Base-by-base conservation (phyloP, 768 basidiomycete species). In the Pseudohyphozyma bogoriensis region DNA sequence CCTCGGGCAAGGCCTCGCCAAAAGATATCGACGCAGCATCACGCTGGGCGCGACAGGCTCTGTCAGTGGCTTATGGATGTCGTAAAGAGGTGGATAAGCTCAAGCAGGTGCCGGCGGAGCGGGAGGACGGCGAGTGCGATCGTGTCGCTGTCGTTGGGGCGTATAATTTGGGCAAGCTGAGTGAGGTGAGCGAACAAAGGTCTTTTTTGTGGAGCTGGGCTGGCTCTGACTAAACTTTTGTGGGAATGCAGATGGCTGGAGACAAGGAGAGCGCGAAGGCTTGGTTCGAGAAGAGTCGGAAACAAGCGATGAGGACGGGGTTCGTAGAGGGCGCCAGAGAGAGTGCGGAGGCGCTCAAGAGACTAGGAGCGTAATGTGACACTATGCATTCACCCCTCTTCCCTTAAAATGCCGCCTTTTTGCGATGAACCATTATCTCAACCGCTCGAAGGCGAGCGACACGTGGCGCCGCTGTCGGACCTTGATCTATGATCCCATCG, bases 111-210 rank as follows among this genome's bases (percentile, higher is more conserved):
- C 56, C 62, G 2, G 46, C 32, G 1, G 65, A 67, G 49, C 33
- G 56, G 39, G 65, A 63, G 55, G 65, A 63, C 39, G 32, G 35
- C 16, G 65, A 66, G 40, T 67, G 65, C 62, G 65, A 67, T 40
- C 29, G 60, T 24, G 62, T 62, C 22, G 62, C 62, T 2, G 59
- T 63, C 24, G 62, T 63, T 7, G 31, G 55, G 50, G 29, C 42
- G 1, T 67, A 67, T 59, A 67, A 67, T 36, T n/a, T 63, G 16
- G 65, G 65, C 28, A 63, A 63, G 37, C 42, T 67, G 47, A 33
- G 52, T 26, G 65, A 67, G 65, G 61, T 66, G 37, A 40, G 63
- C n/a, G n/a, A n/a, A n/a, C n/a, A n/a, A n/a, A n/a, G n/a, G n/a
- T n/a, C n/a, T 36, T 24, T 50, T 29, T 29, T 2, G 3, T 6